Conservation (phyloP, 768 basidiomycete species). For the Terana coerulea region DNA sequence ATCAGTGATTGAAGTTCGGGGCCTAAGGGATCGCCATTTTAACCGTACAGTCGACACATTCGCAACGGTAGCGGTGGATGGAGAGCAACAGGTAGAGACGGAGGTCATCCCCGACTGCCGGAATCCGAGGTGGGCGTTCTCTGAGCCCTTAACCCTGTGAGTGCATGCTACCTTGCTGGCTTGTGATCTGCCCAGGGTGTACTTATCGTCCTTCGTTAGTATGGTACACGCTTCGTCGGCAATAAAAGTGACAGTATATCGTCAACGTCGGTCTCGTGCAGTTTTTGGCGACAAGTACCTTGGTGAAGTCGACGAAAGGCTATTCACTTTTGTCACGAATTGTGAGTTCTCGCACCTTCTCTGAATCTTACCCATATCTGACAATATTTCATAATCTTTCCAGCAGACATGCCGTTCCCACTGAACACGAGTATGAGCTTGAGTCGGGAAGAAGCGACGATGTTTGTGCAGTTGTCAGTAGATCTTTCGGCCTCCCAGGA, state of each 20-base stretch:
- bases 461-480: too few species aligned
- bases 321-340: slow-evolving; percentile 1
- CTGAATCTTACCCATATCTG: not conserved
- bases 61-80: slow-evolving; percentile 11
- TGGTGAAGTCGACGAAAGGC: slow-evolving; percentile 2
- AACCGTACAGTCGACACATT: slow-evolving; percentile 2
- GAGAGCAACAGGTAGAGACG: slow-evolving; percentile 10
- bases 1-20: not conserved
- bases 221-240: slow-evolving; percentile 9
- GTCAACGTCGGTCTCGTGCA: not conserved
- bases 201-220: not conserved
- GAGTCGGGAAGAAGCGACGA: not conserved
- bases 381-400: not conserved
- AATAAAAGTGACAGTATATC: slow-evolving; percentile 4
- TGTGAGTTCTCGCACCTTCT: not conserved
- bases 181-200: not conserved
- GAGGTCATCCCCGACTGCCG: not conserved
- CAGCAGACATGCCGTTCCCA: not conserved
- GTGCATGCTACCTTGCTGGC: not conserved
- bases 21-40: slow-evolving; percentile 1
- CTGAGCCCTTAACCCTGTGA: slow-evolving; percentile 1
- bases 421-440: not conserved
- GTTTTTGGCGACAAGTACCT: slow-evolving; percentile 7
- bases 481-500: too few species aligned
- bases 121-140: slow-evolving; percentile 7